Evolutionary conservation across 257 asterid genomes (phyloP).

Genomic region (Ajuga chamaepitys): DNA sequence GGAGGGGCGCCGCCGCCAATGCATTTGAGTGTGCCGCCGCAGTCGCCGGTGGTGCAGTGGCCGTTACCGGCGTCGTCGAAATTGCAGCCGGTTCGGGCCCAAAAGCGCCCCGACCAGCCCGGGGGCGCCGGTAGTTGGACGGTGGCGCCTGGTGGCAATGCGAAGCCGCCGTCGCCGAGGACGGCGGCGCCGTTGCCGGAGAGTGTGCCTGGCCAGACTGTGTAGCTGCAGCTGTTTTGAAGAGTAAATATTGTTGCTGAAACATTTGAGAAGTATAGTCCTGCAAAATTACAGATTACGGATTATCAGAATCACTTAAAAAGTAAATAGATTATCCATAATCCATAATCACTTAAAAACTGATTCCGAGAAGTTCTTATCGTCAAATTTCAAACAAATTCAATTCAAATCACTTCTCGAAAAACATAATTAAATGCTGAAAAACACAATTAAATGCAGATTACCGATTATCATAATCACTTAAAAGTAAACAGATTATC

Average conservation of each 20-base stretch:
- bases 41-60: conserved; percentile 67
- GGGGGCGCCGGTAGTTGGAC: conserved; percentile 56
- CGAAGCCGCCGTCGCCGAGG: conserved; percentile 69
- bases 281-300: conserved; percentile 24
- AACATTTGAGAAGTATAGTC: conserved; percentile 1
- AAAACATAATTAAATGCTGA: too few species aligned
- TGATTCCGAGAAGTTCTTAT: too few species aligned
- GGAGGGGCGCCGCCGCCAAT: conserved; percentile 70
- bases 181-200: conserved; percentile 61
- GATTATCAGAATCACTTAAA: too few species aligned
- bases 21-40: conserved; percentile 55
- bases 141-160: conserved; percentile 56
- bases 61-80: conserved; percentile 56
- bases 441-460: too few species aligned
- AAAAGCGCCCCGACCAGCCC: conserved; percentile 93
- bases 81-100: conserved; percentile 83
- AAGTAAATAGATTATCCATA: too few species aligned
- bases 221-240: conserved; percentile 60
- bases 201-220: conserved; percentile 90
- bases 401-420: too few species aligned
- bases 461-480: too few species aligned
- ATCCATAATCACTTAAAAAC: too few species aligned
- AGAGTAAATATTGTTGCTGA: conserved; percentile 58
- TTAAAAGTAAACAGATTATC: too few species aligned
- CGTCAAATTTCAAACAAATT: too few species aligned